phyloP scores from a whole-genome alignment of 331 rosid genomes.

The Quercus tomentella region DNA sequence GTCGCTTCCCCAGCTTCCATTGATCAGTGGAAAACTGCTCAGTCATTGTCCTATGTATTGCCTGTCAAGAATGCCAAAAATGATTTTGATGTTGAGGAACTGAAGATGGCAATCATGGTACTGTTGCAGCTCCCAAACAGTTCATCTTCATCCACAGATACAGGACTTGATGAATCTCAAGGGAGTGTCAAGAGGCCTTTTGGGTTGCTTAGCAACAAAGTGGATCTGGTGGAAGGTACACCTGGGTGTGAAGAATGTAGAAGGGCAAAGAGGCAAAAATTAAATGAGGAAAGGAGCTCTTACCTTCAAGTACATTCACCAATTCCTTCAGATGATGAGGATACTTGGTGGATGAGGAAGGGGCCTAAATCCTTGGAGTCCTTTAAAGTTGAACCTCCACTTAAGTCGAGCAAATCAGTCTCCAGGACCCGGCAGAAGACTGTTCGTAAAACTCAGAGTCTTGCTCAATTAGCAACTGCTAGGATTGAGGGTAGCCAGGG shows the following conservation, averaged over 20 bases:
- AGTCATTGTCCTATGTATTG: conserved; percentile 16
- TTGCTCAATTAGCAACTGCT: conserved; percentile 84
- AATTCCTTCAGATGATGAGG: conserved; percentile 71
- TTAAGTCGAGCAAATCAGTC: conserved; percentile 66
- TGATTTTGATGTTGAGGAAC: conserved; percentile 55
- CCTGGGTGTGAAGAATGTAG: conserved; percentile 98
- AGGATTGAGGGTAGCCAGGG: conserved; percentile 99
- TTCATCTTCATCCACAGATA: conserved; percentile 32
- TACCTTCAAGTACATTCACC: conserved; percentile 53
- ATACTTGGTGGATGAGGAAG: conserved; percentile 91
- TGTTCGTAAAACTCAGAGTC: conserved; percentile 84
- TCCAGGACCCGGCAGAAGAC: conserved; percentile 72
- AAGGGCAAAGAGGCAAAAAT: conserved; percentile 77
- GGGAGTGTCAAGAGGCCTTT: conserved; percentile 54
- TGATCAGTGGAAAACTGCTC: conserved; percentile 49
- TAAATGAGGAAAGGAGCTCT: conserved; percentile 68
- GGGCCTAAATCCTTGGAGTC: conserved; percentile 68
- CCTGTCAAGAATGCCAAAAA: conserved; percentile 45
- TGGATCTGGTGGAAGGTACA: conserved; percentile 66
- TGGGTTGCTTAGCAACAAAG: conserved; percentile 43
- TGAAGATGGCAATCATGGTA: conserved; percentile 65
- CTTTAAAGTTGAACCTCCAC: conserved; percentile 70
- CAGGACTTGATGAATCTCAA: conserved; percentile 57
- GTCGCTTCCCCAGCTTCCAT: conserved; percentile 34
- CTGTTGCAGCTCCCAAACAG: conserved; percentile 66